Conservation (phyloP, 192 early-diverging fungal genomes). For the Backusella tuberculispora region DNA sequence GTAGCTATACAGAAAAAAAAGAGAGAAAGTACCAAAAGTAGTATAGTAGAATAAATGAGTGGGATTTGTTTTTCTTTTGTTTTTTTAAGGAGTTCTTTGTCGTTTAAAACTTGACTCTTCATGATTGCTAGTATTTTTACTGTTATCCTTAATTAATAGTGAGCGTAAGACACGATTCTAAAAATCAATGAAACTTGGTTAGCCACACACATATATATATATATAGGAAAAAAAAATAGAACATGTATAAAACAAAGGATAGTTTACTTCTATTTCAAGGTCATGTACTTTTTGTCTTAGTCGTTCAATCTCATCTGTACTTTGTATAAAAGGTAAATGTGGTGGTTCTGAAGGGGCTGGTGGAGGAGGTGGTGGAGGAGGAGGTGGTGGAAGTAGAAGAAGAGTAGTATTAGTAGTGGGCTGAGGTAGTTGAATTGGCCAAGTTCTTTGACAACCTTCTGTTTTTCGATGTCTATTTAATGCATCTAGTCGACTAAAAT, state of each 20-base stretch:
- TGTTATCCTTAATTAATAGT: not conserved
- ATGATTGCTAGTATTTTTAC: no score
- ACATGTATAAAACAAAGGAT: not conserved
- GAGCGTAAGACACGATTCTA: constrained; percentile 30
- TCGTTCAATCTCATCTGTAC: constrained; percentile 20
- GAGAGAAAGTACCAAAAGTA: not conserved
- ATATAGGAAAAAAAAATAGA: not conserved
- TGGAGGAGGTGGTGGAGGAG: constrained; percentile 10
- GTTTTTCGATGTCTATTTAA: constrained; percentile 56
- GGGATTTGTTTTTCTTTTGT: no score
- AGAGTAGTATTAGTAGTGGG: not conserved
- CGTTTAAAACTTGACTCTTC: not conserved
- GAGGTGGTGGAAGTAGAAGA: not conserved
- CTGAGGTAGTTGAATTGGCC: constrained; percentile 5
- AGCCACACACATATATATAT: not conserved
- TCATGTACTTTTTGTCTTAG: constrained; percentile 30
- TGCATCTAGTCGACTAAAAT: constrained; percentile 59
- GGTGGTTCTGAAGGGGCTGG: constrained; percentile 15
- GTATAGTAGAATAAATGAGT: constrained; percentile 1
- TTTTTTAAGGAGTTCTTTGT: constrained; percentile 13
- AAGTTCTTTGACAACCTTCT: constrained; percentile 32
- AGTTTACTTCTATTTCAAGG: constrained; percentile 37
- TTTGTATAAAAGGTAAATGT: constrained; percentile 23
- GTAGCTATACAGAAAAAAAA: not conserved
- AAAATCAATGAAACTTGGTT: not conserved